phyloP scores from a whole-genome alignment of 1,284 basidiomycete species.

The Ceratobasidium sp. region DNA sequence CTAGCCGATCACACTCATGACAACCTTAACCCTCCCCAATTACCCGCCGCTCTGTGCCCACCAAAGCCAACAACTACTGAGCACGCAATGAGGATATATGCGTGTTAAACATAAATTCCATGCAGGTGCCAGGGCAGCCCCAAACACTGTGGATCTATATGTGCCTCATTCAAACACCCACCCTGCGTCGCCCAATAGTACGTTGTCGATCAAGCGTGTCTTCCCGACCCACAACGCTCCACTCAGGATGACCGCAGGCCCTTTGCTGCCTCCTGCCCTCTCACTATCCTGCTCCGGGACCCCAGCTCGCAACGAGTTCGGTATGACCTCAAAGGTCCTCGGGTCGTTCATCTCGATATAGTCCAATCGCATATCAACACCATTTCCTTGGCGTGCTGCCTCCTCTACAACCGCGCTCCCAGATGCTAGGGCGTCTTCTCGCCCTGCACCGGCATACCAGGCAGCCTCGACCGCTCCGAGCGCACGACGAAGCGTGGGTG shows the following conservation, averaged over 20 bases:
- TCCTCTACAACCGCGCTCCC: slow-evolving; percentile 54
- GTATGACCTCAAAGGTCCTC: slow-evolving; percentile 74
- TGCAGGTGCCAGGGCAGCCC: too few relatives aligned
- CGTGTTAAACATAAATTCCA: too few relatives aligned
- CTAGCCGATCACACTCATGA: too few relatives aligned
- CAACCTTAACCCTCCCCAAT: too few relatives aligned
- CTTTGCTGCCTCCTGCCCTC: slow-evolving; percentile 48
- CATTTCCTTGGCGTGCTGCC: slow-evolving; percentile 56
- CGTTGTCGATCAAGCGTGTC: slow-evolving; percentile 94
- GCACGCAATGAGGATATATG: too few relatives aligned
- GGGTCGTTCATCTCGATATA: slow-evolving; percentile 93
- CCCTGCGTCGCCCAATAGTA: slow-evolving; percentile 74
- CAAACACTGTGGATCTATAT: too few relatives aligned
- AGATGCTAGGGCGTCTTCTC: slow-evolving; percentile 65
- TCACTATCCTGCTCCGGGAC: slow-evolving; percentile 44
- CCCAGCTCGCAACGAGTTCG: slow-evolving; percentile 54
- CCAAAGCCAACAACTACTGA: too few relatives aligned
- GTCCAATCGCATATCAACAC: slow-evolving; percentile 76
- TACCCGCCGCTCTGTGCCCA: too few relatives aligned
- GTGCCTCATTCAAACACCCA: slow-evolving; percentile 24
- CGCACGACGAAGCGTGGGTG: slow-evolving; percentile 80
- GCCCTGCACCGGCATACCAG: slow-evolving; percentile 65
- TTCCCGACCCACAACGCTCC: slow-evolving; percentile 90
- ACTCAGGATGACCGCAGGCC: slow-evolving; percentile 78
- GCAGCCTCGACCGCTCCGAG: slow-evolving; percentile 67